These are phyloP conservation scores for Lachnellula arida DNA, from an alignment of 2,329 filamentous ascomycete genomes.

Conservation along the genomic window DNA sequence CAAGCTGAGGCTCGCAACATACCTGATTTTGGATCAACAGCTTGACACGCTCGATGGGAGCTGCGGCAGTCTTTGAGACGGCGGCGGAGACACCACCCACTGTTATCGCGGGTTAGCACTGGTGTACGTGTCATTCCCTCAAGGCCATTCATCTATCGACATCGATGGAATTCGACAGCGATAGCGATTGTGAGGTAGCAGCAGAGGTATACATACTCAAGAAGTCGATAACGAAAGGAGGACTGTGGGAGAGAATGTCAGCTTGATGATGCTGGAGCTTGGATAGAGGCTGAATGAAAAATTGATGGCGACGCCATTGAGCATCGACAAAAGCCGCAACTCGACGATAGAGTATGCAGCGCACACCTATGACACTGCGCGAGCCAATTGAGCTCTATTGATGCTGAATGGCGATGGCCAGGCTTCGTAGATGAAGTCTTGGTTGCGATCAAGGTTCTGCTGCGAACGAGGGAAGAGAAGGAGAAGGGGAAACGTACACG, in stretches of 20 bases:
- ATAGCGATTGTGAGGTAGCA: constrained; percentile 9
- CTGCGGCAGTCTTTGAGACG: constrained; percentile 99
- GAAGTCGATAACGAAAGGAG: constrained; percentile 91
- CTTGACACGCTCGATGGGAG: constrained; percentile 99
- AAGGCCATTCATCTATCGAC: constrained; percentile 8
- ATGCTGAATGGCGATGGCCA: constrained; percentile 20
- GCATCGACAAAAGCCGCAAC: constrained; percentile 16
- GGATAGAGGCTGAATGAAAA: constrained; percentile 8
- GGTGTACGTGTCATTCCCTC: constrained; percentile 2
- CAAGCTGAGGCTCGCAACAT: constrained; percentile 39
- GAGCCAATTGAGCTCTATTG: constrained; percentile 25
- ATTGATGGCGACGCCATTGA: constrained; percentile 22
- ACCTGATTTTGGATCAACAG: constrained; percentile 99
- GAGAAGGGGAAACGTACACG: constrained; percentile 50
- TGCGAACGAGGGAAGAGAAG: constrained; percentile 27
- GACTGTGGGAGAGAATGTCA: constrained; percentile 46
- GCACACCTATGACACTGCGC: constrained; percentile 13
- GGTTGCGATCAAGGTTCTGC: constrained; percentile 9
- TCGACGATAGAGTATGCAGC: constrained; percentile 3
- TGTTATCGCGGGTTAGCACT: constrained; percentile 40
- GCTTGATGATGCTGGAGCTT: constrained; percentile 13
- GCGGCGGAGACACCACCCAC: constrained; percentile 99
- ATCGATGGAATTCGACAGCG: constrained; percentile 8
- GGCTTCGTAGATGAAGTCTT: constrained; percentile 15
- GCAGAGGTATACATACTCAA: constrained; percentile 70